These are phyloP conservation scores for Petunia secreta DNA, from an alignment of 257 asterid genomes.

Conservation along the genomic window DNA sequence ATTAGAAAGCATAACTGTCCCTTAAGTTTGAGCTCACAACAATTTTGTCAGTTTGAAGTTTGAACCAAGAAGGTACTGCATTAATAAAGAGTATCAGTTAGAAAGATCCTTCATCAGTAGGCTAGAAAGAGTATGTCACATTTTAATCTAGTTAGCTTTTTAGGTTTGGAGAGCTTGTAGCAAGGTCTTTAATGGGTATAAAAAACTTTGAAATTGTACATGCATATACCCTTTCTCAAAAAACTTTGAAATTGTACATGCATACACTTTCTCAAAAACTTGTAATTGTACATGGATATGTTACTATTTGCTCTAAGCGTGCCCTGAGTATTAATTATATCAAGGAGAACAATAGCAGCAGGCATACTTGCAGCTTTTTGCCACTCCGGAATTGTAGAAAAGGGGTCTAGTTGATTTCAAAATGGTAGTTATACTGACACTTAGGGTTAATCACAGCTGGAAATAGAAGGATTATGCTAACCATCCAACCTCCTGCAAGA, in stretches of 20 bases:
- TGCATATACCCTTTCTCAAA: not conserved
- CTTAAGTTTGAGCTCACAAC: not conserved
- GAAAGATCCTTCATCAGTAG: not conserved
- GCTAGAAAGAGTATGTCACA: not conserved
- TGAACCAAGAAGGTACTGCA: not conserved
- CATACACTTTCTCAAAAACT: too few species aligned
- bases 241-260: too few species aligned
- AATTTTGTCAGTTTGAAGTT: not conserved
- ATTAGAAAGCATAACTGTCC: not conserved
- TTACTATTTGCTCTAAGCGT: not conserved
- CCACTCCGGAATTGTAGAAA: not conserved
- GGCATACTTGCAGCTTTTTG: not conserved
- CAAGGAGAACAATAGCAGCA: not conserved
- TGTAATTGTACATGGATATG: not conserved
- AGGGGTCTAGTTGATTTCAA: not conserved
- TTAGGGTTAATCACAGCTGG: not conserved
- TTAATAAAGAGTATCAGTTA: not conserved
- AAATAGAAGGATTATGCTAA: not conserved
- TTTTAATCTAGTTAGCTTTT: not conserved
- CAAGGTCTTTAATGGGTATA: not conserved
- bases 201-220: not conserved
- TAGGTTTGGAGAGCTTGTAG: not conserved
- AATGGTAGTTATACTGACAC: not conserved
- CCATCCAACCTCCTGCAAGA: not conserved
- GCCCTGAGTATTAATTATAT: not conserved